Evolutionary conservation across 768 basidiomycete genomes (phyloP).

Genomic region (Paxillus rubicundulus): DNA sequence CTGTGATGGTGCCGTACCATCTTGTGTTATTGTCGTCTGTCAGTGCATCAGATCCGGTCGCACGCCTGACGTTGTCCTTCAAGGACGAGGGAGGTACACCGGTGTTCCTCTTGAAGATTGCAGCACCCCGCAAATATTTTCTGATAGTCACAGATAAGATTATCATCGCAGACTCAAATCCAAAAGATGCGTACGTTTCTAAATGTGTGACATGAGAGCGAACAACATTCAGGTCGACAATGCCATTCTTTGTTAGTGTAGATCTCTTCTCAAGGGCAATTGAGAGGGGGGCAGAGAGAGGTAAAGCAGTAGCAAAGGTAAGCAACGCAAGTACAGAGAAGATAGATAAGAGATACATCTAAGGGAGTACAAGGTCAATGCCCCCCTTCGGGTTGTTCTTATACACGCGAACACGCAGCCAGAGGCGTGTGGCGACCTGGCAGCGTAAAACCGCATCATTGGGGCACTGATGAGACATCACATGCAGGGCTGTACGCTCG

Average conservation of each 20-base stretch:
- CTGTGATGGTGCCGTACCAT: slow-evolving; percentile 27
- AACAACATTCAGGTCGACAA: slow-evolving; percentile 13
- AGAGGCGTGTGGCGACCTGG: background rate
- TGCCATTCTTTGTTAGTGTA: slow-evolving; percentile 10
- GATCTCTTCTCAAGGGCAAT: slow-evolving; percentile 20
- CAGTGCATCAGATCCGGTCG: slow-evolving; percentile 8
- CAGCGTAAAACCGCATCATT: too few species aligned
- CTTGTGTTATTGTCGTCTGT: slow-evolving; percentile 9
- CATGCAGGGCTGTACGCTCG: too few species aligned
- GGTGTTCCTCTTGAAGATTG: slow-evolving; percentile 6
- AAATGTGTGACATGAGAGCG: slow-evolving; percentile 15
- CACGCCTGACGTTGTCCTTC: slow-evolving; percentile 5
- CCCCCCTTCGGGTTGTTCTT: background rate
- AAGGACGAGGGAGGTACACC: background rate
- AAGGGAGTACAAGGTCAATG: background rate
- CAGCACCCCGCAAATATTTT: slow-evolving; percentile 16
- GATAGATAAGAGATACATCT: slow-evolving; percentile 12
- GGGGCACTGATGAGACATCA: too few species aligned
- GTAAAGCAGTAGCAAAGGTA: slow-evolving; percentile 16
- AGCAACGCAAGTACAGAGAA: slow-evolving; percentile 8
- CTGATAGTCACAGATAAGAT: slow-evolving; percentile 12
- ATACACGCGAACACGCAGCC: background rate
- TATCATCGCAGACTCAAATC: background rate
- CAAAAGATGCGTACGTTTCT: slow-evolving; percentile 1
- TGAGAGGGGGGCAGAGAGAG: slow-evolving; percentile 7